Percentiles rank a stretch among this genome's conserved stretches.
Evolutionary conservation across 2,329 filamentous ascomycete genomes (phyloP).

Genomic region (Colletotrichum simmondsii): DNA sequence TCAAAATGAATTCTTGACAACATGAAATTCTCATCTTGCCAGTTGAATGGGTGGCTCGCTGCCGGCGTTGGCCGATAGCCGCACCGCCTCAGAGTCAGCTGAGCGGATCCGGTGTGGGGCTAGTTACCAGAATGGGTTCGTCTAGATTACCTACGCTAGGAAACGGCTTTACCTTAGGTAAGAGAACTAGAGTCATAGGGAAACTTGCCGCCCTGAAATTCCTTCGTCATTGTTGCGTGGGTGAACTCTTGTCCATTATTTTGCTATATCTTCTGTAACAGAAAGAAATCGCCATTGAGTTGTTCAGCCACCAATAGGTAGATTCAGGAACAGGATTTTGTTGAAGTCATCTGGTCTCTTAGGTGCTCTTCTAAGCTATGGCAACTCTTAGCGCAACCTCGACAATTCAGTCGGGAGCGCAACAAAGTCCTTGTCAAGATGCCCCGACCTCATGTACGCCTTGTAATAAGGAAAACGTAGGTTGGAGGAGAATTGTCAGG

Average conservation of each 20-base stretch:
- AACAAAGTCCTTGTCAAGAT: not conserved
- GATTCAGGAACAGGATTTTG: not conserved
- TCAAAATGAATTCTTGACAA: not conserved
- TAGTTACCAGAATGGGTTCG: not conserved
- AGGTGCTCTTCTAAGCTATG: not conserved
- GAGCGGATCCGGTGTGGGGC: slow-evolving; percentile 8
- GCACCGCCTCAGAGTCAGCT: slow-evolving; percentile 1
- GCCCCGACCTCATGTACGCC: slow-evolving; percentile 11
- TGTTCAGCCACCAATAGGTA: not conserved
- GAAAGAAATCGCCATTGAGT: not conserved
- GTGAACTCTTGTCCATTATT: not conserved
- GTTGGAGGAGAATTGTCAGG: slow-evolving; percentile 58
- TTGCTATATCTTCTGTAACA: not conserved
- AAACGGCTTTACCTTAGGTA: not conserved
- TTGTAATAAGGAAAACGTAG: slow-evolving; percentile 48
- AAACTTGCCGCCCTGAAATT: not conserved
- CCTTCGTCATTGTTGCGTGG: not conserved
- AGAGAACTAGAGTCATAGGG: not conserved
- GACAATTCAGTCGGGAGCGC: not conserved
- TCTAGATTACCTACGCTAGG: slow-evolving; percentile 10
- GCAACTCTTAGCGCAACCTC: not conserved
- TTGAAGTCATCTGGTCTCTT: not conserved
- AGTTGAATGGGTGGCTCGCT: not conserved
- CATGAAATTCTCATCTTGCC: not conserved
- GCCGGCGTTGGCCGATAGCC: not conserved